Evolutionary conservation across 208 protist genomes (phyloP).

Genomic region (Leishmania amazonensis): DNA sequence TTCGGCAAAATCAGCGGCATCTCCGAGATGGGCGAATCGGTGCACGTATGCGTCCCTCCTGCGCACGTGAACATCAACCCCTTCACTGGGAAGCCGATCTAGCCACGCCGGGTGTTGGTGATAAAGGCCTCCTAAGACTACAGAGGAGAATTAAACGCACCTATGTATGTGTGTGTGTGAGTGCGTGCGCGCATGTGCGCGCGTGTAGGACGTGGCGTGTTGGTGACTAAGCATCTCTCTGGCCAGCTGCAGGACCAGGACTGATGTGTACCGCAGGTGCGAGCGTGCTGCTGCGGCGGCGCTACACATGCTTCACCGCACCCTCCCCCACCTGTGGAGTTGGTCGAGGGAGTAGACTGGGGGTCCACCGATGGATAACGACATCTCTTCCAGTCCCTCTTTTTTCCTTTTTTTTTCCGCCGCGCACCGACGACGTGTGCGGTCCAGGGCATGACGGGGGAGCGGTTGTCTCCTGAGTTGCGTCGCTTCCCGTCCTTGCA

Average conservation of each 20-base stretch:
- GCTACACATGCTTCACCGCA: background rate
- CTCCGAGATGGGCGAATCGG: conserved; percentile 80
- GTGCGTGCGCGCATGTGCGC: background rate
- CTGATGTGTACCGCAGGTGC: background rate
- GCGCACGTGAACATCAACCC: conserved; percentile 85
- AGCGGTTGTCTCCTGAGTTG: background rate
- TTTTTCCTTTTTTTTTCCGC: background rate
- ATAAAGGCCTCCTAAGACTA: background rate
- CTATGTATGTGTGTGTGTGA: background rate
- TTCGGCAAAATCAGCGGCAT: conserved; percentile 90
- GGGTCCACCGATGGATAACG: background rate
- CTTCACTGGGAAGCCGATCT: conserved; percentile 53
- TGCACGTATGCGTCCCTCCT: conserved; percentile 79
- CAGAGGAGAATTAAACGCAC: background rate
- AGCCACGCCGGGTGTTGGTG: background rate
- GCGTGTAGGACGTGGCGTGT: background rate
- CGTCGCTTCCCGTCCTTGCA: background rate
- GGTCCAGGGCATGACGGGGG: background rate
- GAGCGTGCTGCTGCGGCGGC: background rate
- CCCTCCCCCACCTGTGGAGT: background rate
- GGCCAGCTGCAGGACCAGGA: background rate
- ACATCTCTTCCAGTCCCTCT: background rate
- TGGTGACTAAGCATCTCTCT: background rate
- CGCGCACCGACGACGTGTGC: background rate
- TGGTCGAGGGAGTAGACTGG: background rate